These are phyloP conservation scores for Penicillium angulare DNA, from an alignment of 495 filamentous ascomycete genomes.

Conservation along the genomic window DNA sequence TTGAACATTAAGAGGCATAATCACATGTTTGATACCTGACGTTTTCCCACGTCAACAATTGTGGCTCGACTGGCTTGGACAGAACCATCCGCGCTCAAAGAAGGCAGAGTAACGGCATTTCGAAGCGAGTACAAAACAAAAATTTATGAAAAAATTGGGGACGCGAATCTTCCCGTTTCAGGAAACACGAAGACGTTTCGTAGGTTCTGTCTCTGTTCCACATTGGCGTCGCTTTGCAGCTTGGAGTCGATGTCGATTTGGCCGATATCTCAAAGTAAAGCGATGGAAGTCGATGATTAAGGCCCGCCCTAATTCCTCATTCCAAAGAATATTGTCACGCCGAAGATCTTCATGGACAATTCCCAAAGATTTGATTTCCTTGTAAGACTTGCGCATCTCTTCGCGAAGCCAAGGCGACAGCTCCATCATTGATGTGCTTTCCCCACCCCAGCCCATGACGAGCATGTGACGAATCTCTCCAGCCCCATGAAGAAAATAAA, in stretches of 20 bases:
- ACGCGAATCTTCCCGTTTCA: no score
- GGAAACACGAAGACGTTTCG: constrained; percentile 10
- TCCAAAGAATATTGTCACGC: constrained; percentile 30
- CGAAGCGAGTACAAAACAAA: no score
- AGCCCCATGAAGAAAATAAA: constrained; percentile 37
- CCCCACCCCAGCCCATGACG: constrained; percentile 46
- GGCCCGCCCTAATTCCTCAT: constrained; percentile 25
- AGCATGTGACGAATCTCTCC: constrained; percentile 47
- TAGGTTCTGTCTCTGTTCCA: constrained; percentile 6
- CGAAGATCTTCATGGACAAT: constrained; percentile 23
- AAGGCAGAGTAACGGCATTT: no score
- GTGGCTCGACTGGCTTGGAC: no score
- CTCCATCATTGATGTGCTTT: constrained; percentile 16
- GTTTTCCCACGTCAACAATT: no score
- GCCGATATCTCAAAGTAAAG: constrained; percentile 15
- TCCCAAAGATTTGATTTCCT: constrained; percentile 17
- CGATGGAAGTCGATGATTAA: constrained; percentile 37
- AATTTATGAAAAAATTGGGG: no score
- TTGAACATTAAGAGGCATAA: no score
- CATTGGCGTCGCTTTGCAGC: constrained; percentile 12
- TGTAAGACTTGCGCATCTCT: constrained; percentile 15
- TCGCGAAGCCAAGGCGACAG: constrained; percentile 6
- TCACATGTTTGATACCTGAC: no score
- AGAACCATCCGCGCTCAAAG: no score
- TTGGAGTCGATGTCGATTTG: not conserved